phyloP scores from a whole-genome alignment of 2,329 filamentous ascomycete species.

The Nannizziopsis arthrosporioides region DNA sequence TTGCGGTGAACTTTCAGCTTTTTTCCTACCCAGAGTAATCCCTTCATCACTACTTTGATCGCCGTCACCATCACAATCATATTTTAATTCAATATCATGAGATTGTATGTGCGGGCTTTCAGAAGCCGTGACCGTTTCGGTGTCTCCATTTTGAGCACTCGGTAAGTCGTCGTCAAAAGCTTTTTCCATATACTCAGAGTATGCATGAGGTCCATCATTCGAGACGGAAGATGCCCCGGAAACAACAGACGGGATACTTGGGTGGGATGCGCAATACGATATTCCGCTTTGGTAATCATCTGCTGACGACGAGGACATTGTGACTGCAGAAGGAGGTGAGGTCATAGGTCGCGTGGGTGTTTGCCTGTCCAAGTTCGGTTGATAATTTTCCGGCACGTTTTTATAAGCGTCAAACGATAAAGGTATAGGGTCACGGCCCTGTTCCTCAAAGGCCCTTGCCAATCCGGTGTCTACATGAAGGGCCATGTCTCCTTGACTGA shows the following conservation, averaged over 20 bases:
- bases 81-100: slow-evolving; percentile 30
- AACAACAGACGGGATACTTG: slow-evolving; percentile 36
- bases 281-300: slow-evolving; percentile 37
- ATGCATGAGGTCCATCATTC: slow-evolving; percentile 24
- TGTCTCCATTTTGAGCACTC: slow-evolving; percentile 32
- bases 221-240: slow-evolving; percentile 38
- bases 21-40: slow-evolving; percentile 28
- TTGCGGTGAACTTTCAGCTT: neutral
- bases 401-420: neutral
- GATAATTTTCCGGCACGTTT: neutral
- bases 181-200: slow-evolving; percentile 20
- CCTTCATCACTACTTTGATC: slow-evolving; percentile 35
- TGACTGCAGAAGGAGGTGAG: slow-evolving; percentile 35
- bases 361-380: neutral
- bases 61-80: slow-evolving; percentile 34
- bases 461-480: slow-evolving; percentile 3
- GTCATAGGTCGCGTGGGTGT: slow-evolving; percentile 12
- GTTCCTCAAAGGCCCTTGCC: slow-evolving; percentile 10
- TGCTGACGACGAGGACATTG: slow-evolving; percentile 37
- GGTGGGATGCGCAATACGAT: slow-evolving; percentile 38
- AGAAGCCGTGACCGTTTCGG: slow-evolving; percentile 25
- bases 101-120: slow-evolving; percentile 14
- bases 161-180: slow-evolving; percentile 26
- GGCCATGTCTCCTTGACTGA: slow-evolving; percentile 17
- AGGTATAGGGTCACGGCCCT: neutral